Conservation (phyloP, 306 rosid species). For the Acacia confusa region DNA sequence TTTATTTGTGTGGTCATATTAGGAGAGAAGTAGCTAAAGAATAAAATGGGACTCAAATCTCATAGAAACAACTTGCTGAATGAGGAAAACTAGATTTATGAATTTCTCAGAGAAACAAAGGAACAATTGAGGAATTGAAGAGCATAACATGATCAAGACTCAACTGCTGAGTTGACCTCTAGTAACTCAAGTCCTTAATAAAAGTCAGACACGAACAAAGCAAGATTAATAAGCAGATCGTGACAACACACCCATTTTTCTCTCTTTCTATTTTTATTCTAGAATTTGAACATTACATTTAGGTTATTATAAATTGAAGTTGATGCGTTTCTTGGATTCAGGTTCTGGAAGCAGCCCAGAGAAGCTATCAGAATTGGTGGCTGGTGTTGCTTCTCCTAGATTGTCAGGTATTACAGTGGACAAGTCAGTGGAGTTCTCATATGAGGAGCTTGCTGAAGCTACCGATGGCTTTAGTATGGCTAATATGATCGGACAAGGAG, state of each 20-base stretch:
- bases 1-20: neutral
- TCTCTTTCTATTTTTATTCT: neutral
- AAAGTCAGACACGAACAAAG: neutral
- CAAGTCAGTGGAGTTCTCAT: slow-evolving; percentile 78
- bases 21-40: neutral
- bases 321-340: slow-evolving; percentile 26
- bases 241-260: neutral
- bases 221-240: neutral
- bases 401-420: slow-evolving; percentile 61
- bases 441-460: slow-evolving; percentile 69
- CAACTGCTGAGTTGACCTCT: neutral
- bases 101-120: neutral
- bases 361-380: slow-evolving; percentile 46
- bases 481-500: slow-evolving; percentile 74
- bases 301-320: neutral
- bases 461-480: slow-evolving; percentile 51
- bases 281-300: neutral
- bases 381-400: slow-evolving; percentile 41
- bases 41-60: neutral
- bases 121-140: neutral
- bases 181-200: neutral
- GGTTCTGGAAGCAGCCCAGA: slow-evolving; percentile 48
- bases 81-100: neutral
- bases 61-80: neutral
- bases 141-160: neutral